These are phyloP conservation scores for Trichosporon coremiiforme DNA, from an alignment of 1,284 basidiomycete genomes.

Conservation along the genomic window DNA sequence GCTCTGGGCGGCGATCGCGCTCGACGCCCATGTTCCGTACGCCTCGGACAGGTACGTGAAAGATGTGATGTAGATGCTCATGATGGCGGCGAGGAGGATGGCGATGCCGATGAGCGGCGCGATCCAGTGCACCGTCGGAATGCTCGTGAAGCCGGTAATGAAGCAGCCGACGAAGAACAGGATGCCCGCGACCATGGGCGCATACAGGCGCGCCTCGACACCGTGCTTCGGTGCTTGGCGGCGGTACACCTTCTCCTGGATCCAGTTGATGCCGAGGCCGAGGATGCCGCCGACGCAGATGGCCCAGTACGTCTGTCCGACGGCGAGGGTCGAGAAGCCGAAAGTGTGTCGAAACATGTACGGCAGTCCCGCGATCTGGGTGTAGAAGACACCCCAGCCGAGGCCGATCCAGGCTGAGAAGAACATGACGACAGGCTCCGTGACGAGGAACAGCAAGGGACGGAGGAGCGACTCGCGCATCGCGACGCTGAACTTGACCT, in stretches of 20 bases:
- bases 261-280: constrained; percentile 64
- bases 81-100: constrained; percentile 53
- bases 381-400: constrained; percentile 75
- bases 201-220: constrained; percentile 73
- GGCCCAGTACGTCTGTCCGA: constrained; percentile 66
- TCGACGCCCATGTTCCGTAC: constrained; percentile 37
- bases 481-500: constrained; percentile 42
- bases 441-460: constrained; percentile 62
- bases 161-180: constrained; percentile 68
- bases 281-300: constrained; percentile 65
- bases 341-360: constrained; percentile 67
- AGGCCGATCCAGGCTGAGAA: constrained; percentile 77
- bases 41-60: constrained; percentile 43
- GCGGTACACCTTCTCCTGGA: constrained; percentile 70
- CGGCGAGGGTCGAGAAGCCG: constrained; percentile 65
- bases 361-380: constrained; percentile 67
- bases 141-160: constrained; percentile 53
- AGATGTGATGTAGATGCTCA: constrained; percentile 44
- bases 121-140: constrained; percentile 43
- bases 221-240: constrained; percentile 63
- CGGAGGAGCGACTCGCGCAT: constrained; percentile 44
- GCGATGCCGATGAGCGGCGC: constrained; percentile 61
- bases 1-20: constrained; percentile 36
- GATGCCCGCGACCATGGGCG: constrained; percentile 66
- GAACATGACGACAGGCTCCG: constrained; percentile 73